These are phyloP conservation scores for Candida bentonensis DNA, from an alignment of 805 yeast species.

Conservation along the genomic window DNA sequence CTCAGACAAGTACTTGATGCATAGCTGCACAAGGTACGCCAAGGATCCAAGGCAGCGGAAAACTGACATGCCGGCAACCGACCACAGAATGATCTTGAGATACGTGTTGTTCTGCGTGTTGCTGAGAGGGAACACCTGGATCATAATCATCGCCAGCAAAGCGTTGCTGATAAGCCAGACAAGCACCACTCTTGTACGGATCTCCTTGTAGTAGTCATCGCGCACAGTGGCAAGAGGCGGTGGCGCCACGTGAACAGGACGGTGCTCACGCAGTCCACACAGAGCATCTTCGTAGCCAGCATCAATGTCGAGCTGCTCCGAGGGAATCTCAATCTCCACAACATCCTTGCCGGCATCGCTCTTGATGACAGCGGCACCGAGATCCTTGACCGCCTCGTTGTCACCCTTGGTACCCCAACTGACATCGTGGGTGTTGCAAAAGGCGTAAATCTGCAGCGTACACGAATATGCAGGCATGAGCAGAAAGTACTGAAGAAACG, in stretches of 20 bases:
- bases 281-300: conserved; percentile 66
- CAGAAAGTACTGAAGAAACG: conserved; percentile 75
- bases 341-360: conserved; percentile 75
- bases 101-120: conserved; percentile 58
- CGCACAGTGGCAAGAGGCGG: conserved; percentile 24
- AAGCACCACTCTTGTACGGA: conserved; percentile 89
- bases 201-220: conserved; percentile 87
- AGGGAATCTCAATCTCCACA: conserved; percentile 62
- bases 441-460: conserved; percentile 87
- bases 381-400: conserved; percentile 49
- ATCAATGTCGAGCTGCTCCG: conserved; percentile 63
- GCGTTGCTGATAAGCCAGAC: conserved; percentile 82
- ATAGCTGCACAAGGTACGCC: conserved; percentile 40
- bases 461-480: conserved; percentile 87
- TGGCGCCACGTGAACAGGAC: conserved; percentile 37
- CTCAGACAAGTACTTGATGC: not conserved
- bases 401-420: conserved; percentile 99
- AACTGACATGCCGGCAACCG: conserved; percentile 73
- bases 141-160: conserved; percentile 71
- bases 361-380: conserved; percentile 72
- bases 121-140: conserved; percentile 64
- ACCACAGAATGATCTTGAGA: conserved; percentile 76
- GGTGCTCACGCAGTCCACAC: conserved; percentile 55
- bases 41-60: conserved; percentile 76
- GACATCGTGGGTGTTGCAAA: conserved; percentile 96